phyloP scores from a whole-genome alignment of 148 eudicot genomes.

The Suaeda aralocaspica region DNA sequence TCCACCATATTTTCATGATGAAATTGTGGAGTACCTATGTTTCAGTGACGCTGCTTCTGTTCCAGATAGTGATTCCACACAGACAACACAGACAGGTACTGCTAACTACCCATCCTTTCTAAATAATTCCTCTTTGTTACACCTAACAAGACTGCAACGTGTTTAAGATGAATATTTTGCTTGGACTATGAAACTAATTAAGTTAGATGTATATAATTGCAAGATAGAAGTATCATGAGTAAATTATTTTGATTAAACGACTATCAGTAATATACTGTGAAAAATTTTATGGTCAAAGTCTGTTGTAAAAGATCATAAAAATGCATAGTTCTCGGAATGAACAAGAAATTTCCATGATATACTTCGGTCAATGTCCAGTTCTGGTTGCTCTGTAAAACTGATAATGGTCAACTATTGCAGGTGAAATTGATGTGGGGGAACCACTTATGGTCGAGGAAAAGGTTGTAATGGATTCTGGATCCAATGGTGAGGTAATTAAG shows the following conservation, averaged over 20 bases:
- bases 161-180: not conserved
- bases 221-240: not conserved
- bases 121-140: too few species aligned
- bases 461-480: slow-evolving; percentile 2
- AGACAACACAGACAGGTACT: slow-evolving; percentile 27
- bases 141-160: not conserved
- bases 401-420: slow-evolving; percentile 7
- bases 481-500: not conserved
- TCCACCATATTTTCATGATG: slow-evolving; percentile 33
- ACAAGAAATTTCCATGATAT: not conserved
- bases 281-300: not conserved
- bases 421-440: slow-evolving; percentile 16
- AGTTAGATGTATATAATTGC: not conserved
- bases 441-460: slow-evolving; percentile 7
- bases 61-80: slow-evolving; percentile 26
- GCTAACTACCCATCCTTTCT: too few species aligned
- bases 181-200: not conserved
- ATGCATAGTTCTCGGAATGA: not conserved
- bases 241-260: too few species aligned
- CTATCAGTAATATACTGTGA: not conserved
- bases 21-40: slow-evolving; percentile 32
- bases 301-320: not conserved
- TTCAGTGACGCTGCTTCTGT: slow-evolving; percentile 32
- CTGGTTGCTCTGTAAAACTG: not conserved
- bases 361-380: too few species aligned